Evolutionary conservation across 140 eudicot genomes (phyloP).

Genomic region (Flaveria floridana): DNA sequence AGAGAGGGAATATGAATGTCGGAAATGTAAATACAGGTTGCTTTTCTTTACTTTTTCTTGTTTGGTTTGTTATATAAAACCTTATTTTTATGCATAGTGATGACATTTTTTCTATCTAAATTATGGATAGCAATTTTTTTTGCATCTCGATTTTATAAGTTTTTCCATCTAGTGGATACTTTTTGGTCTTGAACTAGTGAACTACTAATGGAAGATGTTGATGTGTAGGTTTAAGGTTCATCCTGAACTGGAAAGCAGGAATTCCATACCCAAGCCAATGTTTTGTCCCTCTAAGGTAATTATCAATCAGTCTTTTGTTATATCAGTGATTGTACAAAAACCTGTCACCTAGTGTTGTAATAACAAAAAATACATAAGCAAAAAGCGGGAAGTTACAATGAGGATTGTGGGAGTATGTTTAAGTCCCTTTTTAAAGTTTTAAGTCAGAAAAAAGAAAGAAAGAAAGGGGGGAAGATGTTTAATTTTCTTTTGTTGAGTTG

Average conservation of each 20-base stretch:
- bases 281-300: conserved; percentile 73
- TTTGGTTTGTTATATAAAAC: conserved; percentile 2
- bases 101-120: conserved; percentile 13
- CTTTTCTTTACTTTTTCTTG: conserved; percentile 17
- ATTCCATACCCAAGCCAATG: conserved; percentile 63
- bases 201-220: conserved; percentile 8
- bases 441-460: background rate
- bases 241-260: conserved; percentile 90
- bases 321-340: conserved; percentile 11
- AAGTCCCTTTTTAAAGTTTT: background rate
- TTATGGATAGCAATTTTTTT: conserved; percentile 15
- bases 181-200: conserved; percentile 13
- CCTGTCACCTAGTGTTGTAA: conserved; percentile 3
- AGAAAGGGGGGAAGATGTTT: background rate
- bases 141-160: conserved; percentile 4
- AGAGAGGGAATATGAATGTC: conserved; percentile 73
- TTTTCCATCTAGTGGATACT: conserved; percentile 7
- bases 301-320: conserved; percentile 21
- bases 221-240: conserved; percentile 66
- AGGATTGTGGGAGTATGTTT: conserved; percentile 3
- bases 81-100: conserved; percentile 12
- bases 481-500: conserved; percentile 2
- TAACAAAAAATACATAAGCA: conserved; percentile 13
- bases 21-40: conserved; percentile 79
- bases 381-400: conserved; percentile 12